phyloP scores from a whole-genome alignment of 495 filamentous ascomycete species.

The Aspergillus conjunctus region DNA sequence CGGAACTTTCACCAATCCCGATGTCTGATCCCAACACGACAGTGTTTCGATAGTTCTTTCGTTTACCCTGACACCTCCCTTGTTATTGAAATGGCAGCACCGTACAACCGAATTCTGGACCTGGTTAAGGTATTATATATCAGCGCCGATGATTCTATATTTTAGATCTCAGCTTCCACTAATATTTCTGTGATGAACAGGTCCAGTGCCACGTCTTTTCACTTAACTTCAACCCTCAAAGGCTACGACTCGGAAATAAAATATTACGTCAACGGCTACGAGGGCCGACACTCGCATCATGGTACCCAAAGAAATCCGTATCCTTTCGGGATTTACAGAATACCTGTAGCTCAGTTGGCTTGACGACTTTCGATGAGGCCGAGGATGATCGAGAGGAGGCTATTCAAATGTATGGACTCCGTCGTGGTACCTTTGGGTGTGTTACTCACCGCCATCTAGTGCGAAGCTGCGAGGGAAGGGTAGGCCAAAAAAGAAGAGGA shows the following conservation, averaged over 20 bases:
- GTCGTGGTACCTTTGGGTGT: neutral
- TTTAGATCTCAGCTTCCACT: neutral
- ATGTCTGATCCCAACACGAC: neutral
- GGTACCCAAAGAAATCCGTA: slow-evolving; percentile 78
- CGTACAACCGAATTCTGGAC: slow-evolving; percentile 70
- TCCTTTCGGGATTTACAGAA: slow-evolving; percentile 68
- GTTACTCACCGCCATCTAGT: slow-evolving; percentile 37
- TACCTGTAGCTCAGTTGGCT: slow-evolving; percentile 51
- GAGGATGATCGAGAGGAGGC: slow-evolving; percentile 80
- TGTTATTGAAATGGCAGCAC: slow-evolving; percentile 64
- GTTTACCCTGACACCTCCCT: neutral
- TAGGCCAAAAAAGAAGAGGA: slow-evolving; percentile 86
- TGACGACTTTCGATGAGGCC: slow-evolving; percentile 68
- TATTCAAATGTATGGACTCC: slow-evolving; percentile 60
- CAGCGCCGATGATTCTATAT: neutral
- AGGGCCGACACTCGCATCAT: slow-evolving; percentile 75
- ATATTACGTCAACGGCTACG: slow-evolving; percentile 80
- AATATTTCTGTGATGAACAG: slow-evolving; percentile 43
- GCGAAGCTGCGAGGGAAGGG: slow-evolving; percentile 82
- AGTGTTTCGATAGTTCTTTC: neutral
- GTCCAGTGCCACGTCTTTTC: slow-evolving; percentile 89
- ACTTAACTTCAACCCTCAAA: slow-evolving; percentile 83
- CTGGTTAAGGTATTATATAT: slow-evolving; percentile 67
- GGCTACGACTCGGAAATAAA: slow-evolving; percentile 81
- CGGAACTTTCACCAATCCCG: neutral